These are phyloP conservation scores for Begonia loranthoides DNA, from an alignment of 306 rosid species.

Conservation along the genomic window DNA sequence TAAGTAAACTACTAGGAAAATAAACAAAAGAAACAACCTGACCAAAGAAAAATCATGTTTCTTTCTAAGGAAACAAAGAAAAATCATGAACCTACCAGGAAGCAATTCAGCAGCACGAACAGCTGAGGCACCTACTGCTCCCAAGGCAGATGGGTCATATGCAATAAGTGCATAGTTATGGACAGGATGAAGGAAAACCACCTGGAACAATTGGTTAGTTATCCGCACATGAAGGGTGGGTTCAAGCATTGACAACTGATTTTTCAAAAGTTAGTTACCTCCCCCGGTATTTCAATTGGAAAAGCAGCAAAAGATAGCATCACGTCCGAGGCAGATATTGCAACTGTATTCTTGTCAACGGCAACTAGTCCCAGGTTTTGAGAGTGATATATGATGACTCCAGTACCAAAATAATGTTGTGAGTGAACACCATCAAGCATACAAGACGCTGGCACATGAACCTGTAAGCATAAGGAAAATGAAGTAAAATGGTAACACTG, in stretches of 20 bases:
- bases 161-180: conserved; percentile 89
- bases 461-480: conserved; percentile 38
- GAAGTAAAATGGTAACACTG: conserved; percentile 3
- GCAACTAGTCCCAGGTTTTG: conserved; percentile 70
- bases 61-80: not conserved
- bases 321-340: conserved; percentile 72
- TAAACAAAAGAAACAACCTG: too few relatives aligned
- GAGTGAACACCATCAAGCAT: conserved; percentile 98
- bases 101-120: conserved; percentile 85
- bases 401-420: conserved; percentile 84
- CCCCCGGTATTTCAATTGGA: conserved; percentile 92
- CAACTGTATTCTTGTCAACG: conserved; percentile 91
- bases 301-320: conserved; percentile 91
- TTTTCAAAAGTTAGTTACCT: conserved; percentile 38
- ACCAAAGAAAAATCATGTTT: not conserved
- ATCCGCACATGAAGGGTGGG: not conserved
- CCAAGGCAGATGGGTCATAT: conserved; percentile 88
- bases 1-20: too few relatives aligned
- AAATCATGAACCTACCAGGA: conserved; percentile 46
- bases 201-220: conserved; percentile 36
- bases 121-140: conserved; percentile 63
- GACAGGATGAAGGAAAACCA: conserved; percentile 91
- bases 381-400: conserved; percentile 77
- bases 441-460: conserved; percentile 88
- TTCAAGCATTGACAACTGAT: conserved; percentile 1